Conservation (phyloP, 108 stramenopile species). For the Discostella stelligeroides region DNA sequence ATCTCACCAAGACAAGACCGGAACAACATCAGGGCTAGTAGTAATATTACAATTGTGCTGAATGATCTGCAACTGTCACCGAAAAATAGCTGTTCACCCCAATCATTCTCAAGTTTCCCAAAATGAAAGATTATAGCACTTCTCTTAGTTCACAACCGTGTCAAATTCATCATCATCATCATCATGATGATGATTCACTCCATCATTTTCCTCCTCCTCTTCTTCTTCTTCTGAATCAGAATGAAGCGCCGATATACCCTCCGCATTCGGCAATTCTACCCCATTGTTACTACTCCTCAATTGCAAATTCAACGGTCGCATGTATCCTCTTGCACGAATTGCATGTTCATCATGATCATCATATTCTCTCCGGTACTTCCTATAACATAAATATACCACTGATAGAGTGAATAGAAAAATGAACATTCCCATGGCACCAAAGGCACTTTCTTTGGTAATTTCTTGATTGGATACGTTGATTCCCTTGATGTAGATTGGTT, state of each 20-base stretch:
- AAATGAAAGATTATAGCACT: too few relatives aligned
- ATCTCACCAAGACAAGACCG: too few relatives aligned
- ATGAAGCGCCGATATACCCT: constrained; percentile 2
- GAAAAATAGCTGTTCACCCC: too few relatives aligned
- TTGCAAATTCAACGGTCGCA: constrained; percentile 33
- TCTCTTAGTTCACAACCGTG: not conserved
- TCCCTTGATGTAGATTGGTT: constrained; percentile 82
- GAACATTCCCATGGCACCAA: constrained; percentile 84
- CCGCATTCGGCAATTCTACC: constrained; percentile 36
- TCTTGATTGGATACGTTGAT: constrained; percentile 64
- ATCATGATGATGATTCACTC: too few relatives aligned
- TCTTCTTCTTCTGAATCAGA: constrained; percentile 23
- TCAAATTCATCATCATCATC: constrained; percentile 11
- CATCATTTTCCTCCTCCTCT: not conserved
- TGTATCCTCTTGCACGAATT: constrained; percentile 40
- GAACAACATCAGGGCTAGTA: too few relatives aligned
- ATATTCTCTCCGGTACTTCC: constrained; percentile 12
- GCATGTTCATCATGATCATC: constrained; percentile 33
- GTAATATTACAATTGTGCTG: too few relatives aligned
- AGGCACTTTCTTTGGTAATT: constrained; percentile 69
- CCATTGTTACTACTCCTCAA: constrained; percentile 24
- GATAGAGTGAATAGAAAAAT: constrained; percentile 59
- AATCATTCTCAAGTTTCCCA: too few relatives aligned
- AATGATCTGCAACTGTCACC: too few relatives aligned
- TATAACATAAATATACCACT: constrained; percentile 39